These are phyloP conservation scores for Monosporascus ibericus DNA, from an alignment of 2,329 filamentous ascomycete genomes.

Conservation along the genomic window DNA sequence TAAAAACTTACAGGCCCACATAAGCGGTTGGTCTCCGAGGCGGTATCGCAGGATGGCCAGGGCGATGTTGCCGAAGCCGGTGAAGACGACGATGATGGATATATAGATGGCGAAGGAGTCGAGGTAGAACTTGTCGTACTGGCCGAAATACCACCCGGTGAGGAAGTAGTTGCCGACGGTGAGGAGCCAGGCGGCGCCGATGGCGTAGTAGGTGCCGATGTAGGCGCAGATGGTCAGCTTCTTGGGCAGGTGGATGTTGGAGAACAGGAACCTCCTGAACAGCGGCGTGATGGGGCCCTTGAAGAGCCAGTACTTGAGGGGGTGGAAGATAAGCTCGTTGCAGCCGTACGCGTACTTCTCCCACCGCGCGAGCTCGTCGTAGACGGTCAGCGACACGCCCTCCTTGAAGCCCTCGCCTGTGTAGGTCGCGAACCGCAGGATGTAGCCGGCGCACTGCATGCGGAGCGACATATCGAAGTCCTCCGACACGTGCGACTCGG, in stretches of 20 bases:
- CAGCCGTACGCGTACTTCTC: conserved; percentile 84
- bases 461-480: conserved; percentile 79
- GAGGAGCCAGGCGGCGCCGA: conserved; percentile 69
- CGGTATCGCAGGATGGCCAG: conserved; percentile 56
- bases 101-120: conserved; percentile 41
- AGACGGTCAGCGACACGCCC: conserved; percentile 76
- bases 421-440: conserved; percentile 67
- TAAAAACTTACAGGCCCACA: conserved; percentile 31
- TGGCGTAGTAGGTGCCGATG: conserved; percentile 75
- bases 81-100: conserved; percentile 28
- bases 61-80: conserved; percentile 29
- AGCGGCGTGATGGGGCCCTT: conserved; percentile 73
- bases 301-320: conserved; percentile 65
- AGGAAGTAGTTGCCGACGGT: conserved; percentile 70
- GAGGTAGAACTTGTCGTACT: conserved; percentile 56
- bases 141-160: conserved; percentile 58
- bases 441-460: conserved; percentile 66
- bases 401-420: conserved; percentile 75
- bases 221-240: conserved; percentile 73
- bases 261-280: conserved; percentile 68
- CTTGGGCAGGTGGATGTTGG: conserved; percentile 67
- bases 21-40: conserved; percentile 42
- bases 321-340: conserved; percentile 76
- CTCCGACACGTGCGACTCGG: conserved; percentile 72
- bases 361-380: conserved; percentile 79